Conservation (phyloP, 495 filamentous ascomycete genomes). For the Xylona heveae region DNA sequence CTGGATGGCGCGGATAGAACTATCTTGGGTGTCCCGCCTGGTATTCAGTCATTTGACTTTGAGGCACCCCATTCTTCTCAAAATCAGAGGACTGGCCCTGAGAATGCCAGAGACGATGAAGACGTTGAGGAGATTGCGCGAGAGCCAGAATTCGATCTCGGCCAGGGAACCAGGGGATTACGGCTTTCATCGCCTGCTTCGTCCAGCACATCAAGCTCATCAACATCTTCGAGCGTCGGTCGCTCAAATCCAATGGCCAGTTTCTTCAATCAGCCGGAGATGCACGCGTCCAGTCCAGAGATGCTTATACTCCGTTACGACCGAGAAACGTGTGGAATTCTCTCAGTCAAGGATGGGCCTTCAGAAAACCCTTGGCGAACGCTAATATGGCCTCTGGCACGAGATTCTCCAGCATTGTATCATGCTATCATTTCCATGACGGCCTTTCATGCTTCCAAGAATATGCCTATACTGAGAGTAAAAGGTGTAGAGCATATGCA, state of each 20-base stretch:
- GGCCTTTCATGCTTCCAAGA: slow-evolving; percentile 48
- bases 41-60: no score
- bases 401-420: slow-evolving; percentile 43
- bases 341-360: slow-evolving; percentile 52
- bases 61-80: no score
- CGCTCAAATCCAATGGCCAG: background rate
- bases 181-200: slow-evolving; percentile 1
- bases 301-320: slow-evolving; percentile 49
- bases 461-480: slow-evolving; percentile 30
- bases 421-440: slow-evolving; percentile 59
- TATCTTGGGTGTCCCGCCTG: no score
- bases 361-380: slow-evolving; percentile 64
- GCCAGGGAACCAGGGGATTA: slow-evolving; percentile 16
- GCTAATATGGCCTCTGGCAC: slow-evolving; percentile 49
- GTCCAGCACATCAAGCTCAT: slow-evolving; percentile 1
- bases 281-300: slow-evolving; percentile 24
- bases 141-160: slow-evolving; percentile 17
- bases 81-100: no score
- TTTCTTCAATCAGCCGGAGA: background rate
- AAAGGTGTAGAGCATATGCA: slow-evolving; percentile 56
- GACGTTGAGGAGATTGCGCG: slow-evolving; percentile 40
- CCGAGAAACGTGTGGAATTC: slow-evolving; percentile 49
- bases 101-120: slow-evolving; percentile 28
- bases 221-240: slow-evolving; percentile 5
- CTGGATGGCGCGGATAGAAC: no score